Percentiles rank a stretch among this genome's conserved stretches.
phyloP scores from a whole-genome alignment of 805 yeast species.

The Lipomyces sp. region DNA sequence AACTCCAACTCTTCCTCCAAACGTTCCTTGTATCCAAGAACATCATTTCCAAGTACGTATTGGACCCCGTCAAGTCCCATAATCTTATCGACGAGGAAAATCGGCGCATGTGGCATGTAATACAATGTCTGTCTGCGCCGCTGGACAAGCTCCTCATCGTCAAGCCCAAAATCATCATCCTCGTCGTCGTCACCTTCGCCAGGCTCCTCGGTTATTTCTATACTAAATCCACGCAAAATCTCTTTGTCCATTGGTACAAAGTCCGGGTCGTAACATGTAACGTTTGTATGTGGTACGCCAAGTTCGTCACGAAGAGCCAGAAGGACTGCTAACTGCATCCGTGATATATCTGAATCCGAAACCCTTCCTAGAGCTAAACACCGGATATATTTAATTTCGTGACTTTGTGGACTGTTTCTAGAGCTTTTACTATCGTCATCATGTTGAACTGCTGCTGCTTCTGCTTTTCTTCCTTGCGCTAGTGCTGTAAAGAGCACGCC shows the following conservation, averaged over 20 bases:
- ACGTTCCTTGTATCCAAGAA: constrained; percentile 25
- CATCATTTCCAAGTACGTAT: constrained; percentile 34
- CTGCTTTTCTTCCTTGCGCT: background rate
- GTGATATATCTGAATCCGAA: constrained; percentile 52
- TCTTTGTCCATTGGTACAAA: constrained; percentile 55
- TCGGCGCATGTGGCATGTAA: constrained; percentile 79
- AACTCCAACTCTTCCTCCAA: constrained; percentile 24
- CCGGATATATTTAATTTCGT: constrained; percentile 48
- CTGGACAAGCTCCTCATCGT: background rate
- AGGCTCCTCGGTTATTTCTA: constrained; percentile 35
- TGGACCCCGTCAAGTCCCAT: constrained; percentile 27
- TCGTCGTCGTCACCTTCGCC: constrained; percentile 14
- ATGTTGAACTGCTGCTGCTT: background rate
- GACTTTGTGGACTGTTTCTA: background rate
- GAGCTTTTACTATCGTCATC: background rate
- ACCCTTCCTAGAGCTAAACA: constrained; percentile 79
- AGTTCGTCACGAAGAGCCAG: constrained; percentile 48
- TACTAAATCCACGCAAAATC: constrained; percentile 43
- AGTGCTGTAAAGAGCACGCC: constrained; percentile 12
- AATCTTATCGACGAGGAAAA: constrained; percentile 44
- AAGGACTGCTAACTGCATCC: constrained; percentile 68
- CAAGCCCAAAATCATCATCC: background rate
- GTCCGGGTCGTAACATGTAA: constrained; percentile 69
- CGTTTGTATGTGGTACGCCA: constrained; percentile 34
- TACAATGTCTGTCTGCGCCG: constrained; percentile 48